Conservation (phyloP, 148 eudicot species). For the Rheum nobile region DNA sequence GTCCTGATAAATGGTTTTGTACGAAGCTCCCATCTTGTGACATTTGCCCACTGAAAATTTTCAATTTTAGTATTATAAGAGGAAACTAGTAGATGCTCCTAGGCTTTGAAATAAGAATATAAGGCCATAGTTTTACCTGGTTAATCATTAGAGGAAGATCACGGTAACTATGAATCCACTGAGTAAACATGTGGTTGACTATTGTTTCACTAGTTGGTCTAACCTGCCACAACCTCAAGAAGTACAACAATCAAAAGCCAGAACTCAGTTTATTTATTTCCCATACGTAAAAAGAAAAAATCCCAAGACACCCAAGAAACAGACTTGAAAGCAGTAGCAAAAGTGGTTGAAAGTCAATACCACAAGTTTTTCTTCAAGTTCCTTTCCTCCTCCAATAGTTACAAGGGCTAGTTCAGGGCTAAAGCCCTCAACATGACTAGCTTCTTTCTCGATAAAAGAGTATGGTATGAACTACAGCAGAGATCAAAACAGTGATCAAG, state of each 20-base stretch:
- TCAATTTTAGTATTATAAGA: neutral
- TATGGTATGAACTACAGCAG: conserved; percentile 85
- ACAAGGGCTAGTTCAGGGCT: conserved; percentile 98
- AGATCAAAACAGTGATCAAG: neutral
- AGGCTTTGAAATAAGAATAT: neutral
- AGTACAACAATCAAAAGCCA: conserved; percentile 75
- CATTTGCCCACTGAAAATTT: conserved; percentile 84
- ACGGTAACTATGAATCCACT: conserved; percentile 98
- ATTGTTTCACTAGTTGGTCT: conserved; percentile 99
- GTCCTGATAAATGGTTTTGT: conserved; percentile 98
- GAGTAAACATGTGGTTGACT: conserved; percentile 98
- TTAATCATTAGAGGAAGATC: conserved; percentile 98
- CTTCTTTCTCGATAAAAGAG: conserved; percentile 98
- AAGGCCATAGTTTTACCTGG: conserved; percentile 38
- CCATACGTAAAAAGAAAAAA: neutral
- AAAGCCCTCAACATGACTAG: conserved; percentile 98
- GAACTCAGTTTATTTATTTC: conserved; percentile 34
- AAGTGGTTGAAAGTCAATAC: conserved; percentile 29
- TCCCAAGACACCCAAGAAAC: neutral
- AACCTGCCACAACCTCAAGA: conserved; percentile 99
- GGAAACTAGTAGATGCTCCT: neutral
- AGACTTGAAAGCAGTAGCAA: neutral
- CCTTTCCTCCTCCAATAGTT: conserved; percentile 97
- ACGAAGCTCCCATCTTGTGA: conserved; percentile 99
- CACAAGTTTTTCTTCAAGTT: conserved; percentile 99